Evolutionary conservation across 164 flowering plant species (phyloP), one percentile per base, ranked within the genome.

Genomic region (Tinospora cordifolia): DNA sequence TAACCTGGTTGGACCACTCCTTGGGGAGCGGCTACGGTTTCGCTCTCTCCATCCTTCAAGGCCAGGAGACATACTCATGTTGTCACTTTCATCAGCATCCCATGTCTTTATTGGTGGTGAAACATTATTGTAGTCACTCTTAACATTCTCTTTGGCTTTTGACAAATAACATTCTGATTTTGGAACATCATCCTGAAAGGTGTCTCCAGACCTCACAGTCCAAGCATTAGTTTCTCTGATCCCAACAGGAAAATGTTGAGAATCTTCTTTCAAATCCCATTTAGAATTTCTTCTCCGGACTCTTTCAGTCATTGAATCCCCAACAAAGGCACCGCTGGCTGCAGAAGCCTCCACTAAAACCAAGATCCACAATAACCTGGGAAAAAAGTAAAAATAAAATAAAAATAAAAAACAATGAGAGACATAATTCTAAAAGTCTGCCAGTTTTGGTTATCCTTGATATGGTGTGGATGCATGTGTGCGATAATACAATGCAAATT

Each of bases 241-340:
- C 47, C 73, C 79, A 66, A 30, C 40, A 24, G 77, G 76, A 69
- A 62, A 63, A 21, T 51, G 72, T 21, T 59, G 41, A 7, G 75
- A 62, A 38, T 79, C 87, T 27, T 81, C 88, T 69, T 72, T 81
- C 70, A 78, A 72, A 83, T 86, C 90, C 91, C 96, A 86, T 71
- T 80, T 82, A 47, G 91, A 85, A 34, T 40, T 72, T 30, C 79
- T 76, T 62, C 73, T 80, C 72, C 80, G 71, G 62, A 66, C 77
- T 62, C 75, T 74, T 70, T 78, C 83, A 63, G 78, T 74, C 84
- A 79, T 81, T 24, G 73, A 34, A 38, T 60, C 54, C 49, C 44
- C 54, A 63, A 17, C 36, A 21, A 36, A 65, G 51, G 64, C 66
- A 73, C 63, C 21, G 21, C 59, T 38, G 25, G 38, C 41, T 66